Conservation (phyloP, 2,329 filamentous ascomycete genomes). For the Penicillium sp. region DNA sequence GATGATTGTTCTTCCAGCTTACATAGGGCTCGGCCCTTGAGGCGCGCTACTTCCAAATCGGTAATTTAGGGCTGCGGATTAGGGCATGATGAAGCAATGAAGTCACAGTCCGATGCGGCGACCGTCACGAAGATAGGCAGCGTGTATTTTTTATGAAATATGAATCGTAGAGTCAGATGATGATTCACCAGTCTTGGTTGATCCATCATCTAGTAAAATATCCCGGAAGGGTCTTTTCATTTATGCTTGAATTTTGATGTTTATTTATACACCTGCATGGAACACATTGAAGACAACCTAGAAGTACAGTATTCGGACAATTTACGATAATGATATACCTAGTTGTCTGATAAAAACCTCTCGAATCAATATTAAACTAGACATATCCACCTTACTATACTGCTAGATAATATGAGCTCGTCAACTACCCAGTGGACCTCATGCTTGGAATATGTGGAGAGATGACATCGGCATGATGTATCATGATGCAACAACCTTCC, state of each 20-base stretch:
- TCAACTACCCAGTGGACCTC: background rate
- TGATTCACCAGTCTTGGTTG: too few species aligned
- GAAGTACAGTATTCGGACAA: too few species aligned
- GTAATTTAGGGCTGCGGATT: slow-evolving; percentile 21
- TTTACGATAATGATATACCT: too few species aligned
- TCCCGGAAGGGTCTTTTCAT: too few species aligned
- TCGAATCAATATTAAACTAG: background rate
- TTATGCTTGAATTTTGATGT: too few species aligned
- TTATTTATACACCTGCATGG: too few species aligned
- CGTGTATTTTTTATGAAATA: too few species aligned
- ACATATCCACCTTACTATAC: too few species aligned
- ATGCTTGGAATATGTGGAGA: background rate
- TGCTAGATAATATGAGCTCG: background rate
- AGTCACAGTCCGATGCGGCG: slow-evolving; percentile 19
- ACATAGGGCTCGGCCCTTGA: slow-evolving; percentile 27
- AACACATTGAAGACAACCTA: too few species aligned
- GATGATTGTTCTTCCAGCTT: slow-evolving; percentile 24
- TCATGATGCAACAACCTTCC: slow-evolving; percentile 32
- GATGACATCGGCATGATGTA: slow-evolving; percentile 34
- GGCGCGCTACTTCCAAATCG: slow-evolving; percentile 15
- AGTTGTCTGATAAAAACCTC: background rate
- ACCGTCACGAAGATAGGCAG: too few species aligned
- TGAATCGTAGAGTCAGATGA: too few species aligned
- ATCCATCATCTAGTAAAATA: too few species aligned
- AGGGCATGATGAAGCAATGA: slow-evolving; percentile 18